Evolutionary conservation across 352 stramenopile genomes (phyloP).

Genomic region (Pythium sukuiense): DNA sequence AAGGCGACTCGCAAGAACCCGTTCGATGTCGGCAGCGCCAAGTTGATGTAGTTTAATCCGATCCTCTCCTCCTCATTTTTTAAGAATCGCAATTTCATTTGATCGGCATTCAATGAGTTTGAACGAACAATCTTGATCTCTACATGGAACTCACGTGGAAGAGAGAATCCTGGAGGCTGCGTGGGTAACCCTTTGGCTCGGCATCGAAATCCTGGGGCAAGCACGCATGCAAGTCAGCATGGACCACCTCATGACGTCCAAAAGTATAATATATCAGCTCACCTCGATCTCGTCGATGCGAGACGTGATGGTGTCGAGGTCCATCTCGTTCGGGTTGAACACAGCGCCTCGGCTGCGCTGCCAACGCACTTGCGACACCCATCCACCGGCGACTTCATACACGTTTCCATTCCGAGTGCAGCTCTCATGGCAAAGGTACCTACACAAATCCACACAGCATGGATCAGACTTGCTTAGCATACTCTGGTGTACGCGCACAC

Average conservation of each 20-base stretch:
- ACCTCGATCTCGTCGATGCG: constrained; percentile 67
- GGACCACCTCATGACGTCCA: background rate
- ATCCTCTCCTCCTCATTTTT: background rate
- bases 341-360: constrained; percentile 63
- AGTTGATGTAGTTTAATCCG: constrained; percentile 50
- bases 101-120: constrained; percentile 2
- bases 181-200: constrained; percentile 55
- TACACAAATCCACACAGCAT: background rate
- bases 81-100: background rate
- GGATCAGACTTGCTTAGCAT: no score
- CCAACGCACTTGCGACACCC: constrained; percentile 78
- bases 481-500: background rate
- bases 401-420: constrained; percentile 70
- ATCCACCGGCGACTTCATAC: constrained; percentile 83
- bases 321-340: constrained; percentile 48
- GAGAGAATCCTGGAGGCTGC: constrained; percentile 63
- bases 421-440: constrained; percentile 82
- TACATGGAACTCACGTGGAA: constrained; percentile 32
- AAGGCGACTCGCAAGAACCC: constrained; percentile 37
- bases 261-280: constrained; percentile 1
- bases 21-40: constrained; percentile 63
- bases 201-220: constrained; percentile 52
- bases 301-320: constrained; percentile 44
- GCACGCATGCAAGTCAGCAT: background rate
- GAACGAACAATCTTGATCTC: background rate